phyloP scores from a whole-genome alignment of 805 yeast genomes.

The Saccharomycopsis olivae region DNA sequence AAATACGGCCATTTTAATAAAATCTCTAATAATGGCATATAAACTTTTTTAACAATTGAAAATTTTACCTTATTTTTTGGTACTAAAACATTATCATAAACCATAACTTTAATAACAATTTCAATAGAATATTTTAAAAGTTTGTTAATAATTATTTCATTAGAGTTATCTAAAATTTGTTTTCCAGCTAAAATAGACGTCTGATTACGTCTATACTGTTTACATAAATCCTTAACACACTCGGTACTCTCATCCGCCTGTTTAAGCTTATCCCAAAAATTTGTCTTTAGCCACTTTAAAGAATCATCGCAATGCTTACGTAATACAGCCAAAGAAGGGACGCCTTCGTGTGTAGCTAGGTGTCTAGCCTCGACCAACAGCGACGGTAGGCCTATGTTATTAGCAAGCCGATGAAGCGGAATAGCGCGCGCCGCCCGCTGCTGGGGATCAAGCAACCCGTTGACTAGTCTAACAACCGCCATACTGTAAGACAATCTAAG shows the following conservation, averaged over 20 bases:
- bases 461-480: constrained; percentile 78
- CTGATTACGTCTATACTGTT: background rate
- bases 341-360: constrained; percentile 77
- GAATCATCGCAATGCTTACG: constrained; percentile 51
- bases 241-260: constrained; percentile 8
- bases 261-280: constrained; percentile 86
- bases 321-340: constrained; percentile 66
- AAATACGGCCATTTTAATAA: constrained; percentile 20
- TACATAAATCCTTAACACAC: background rate
- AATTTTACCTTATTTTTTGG: constrained; percentile 28
- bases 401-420: constrained; percentile 69
- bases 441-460: constrained; percentile 79
- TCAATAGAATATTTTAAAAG: constrained; percentile 40
- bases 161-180: constrained; percentile 1
- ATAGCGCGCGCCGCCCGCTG: constrained; percentile 74
- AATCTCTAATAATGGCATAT: background rate
- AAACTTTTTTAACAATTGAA: constrained; percentile 29
- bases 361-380: constrained; percentile 86
- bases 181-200: constrained; percentile 1
- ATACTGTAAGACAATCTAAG: constrained; percentile 52
- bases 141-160: constrained; percentile 31
- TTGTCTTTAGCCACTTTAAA: constrained; percentile 58
- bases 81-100: constrained; percentile 23
- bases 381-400: constrained; percentile 55
- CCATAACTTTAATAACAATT: constrained; percentile 26